These are phyloP conservation scores for Kodamaea fungicola DNA, from an alignment of 1,139 yeast species.

Conservation along the genomic window DNA sequence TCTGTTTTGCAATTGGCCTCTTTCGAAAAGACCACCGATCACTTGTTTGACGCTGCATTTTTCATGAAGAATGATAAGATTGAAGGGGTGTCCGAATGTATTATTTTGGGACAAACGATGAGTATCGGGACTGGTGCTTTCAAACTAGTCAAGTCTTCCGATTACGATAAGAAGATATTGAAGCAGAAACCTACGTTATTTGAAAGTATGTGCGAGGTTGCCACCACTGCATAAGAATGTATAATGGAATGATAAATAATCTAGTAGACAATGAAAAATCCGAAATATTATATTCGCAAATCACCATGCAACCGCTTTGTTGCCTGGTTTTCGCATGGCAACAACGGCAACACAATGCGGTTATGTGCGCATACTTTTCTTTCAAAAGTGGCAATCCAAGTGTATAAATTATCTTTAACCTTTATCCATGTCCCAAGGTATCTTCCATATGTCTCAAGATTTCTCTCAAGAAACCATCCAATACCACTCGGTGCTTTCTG, in stretches of 20 bases:
- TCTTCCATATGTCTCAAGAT: conserved; percentile 8
- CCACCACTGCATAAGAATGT: conserved; percentile 13
- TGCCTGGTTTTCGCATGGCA: too few species aligned
- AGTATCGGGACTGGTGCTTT: conserved; percentile 96
- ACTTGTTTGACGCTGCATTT: conserved; percentile 96
- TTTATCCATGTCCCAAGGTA: conserved; percentile 7
- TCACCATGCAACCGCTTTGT: too few species aligned
- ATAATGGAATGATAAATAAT: neutral
- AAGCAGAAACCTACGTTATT: conserved; percentile 55
- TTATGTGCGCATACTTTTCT: too few species aligned
- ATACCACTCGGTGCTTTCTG: conserved; percentile 2
- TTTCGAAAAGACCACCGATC: conserved; percentile 98
- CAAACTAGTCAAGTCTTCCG: conserved; percentile 67
- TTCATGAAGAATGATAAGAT: conserved; percentile 93
- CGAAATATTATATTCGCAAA: too few species aligned
- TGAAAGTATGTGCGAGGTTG: conserved; percentile 45
- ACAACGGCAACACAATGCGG: too few species aligned
- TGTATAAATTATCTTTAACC: too few species aligned
- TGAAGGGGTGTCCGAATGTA: conserved; percentile 98
- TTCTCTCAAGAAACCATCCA: conserved; percentile 4
- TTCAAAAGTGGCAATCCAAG: too few species aligned
- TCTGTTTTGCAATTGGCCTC: conserved; percentile 95
- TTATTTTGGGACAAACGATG: conserved; percentile 97
- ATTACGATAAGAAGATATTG: conserved; percentile 42
- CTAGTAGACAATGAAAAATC: neutral